Conservation (phyloP, 306 rosid species). For the Ziziphus jujuba region DNA sequence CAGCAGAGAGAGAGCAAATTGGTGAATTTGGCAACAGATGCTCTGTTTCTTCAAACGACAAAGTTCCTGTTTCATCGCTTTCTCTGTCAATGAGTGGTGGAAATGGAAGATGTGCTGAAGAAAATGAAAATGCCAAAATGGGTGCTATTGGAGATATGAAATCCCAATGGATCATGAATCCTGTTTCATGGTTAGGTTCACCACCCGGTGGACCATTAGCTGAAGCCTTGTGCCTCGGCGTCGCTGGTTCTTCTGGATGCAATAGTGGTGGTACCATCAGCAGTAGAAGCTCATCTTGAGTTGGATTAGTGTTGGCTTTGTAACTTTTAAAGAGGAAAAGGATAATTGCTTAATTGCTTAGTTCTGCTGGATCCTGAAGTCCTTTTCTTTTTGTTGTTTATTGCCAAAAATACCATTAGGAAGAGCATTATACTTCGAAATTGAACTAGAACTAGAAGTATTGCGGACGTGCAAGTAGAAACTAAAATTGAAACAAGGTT, state of each 20-base stretch:
- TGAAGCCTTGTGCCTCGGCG: slow-evolving; percentile 43
- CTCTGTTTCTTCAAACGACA: slow-evolving; percentile 15
- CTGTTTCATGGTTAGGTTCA: slow-evolving; percentile 29
- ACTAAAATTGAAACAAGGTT: too few relatives aligned
- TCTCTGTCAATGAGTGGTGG: slow-evolving; percentile 28
- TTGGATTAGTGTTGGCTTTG: not conserved
- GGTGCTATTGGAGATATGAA: slow-evolving; percentile 15
- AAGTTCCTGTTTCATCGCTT: slow-evolving; percentile 30
- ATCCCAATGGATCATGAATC: slow-evolving; percentile 30
- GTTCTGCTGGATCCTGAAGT: too few relatives aligned
- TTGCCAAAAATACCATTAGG: too few relatives aligned
- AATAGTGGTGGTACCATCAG: slow-evolving; percentile 12
- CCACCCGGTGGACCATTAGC: slow-evolving; percentile 43
- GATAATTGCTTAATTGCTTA: too few relatives aligned
- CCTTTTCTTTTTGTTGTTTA: too few relatives aligned
- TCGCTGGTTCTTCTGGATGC: slow-evolving; percentile 14
- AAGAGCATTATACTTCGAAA: too few relatives aligned
- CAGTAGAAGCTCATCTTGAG: slow-evolving; percentile 21
- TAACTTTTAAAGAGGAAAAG: too few relatives aligned
- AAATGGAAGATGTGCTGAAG: not conserved
- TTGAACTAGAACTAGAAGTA: too few relatives aligned
- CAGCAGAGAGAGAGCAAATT: slow-evolving; percentile 13
- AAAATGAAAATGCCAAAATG: slow-evolving; percentile 9
- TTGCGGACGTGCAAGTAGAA: too few relatives aligned
- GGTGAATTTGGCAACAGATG: slow-evolving; percentile 6